These are phyloP conservation scores for Neophaeococcomyces mojaviensis DNA, from an alignment of 2,329 filamentous ascomycete species.

Conservation along the genomic window DNA sequence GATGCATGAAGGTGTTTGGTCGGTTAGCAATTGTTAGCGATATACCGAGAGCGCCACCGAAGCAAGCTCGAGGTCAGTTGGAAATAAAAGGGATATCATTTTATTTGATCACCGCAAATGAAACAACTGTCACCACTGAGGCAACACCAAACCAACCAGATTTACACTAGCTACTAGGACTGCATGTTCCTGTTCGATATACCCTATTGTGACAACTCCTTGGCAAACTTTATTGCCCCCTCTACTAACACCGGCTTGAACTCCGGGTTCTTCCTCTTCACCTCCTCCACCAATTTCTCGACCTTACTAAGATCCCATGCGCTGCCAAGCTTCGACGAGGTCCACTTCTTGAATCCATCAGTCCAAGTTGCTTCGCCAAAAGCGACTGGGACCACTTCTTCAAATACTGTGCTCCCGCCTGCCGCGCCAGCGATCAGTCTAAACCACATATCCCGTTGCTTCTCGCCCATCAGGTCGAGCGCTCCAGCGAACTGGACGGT, in stretches of 20 bases:
- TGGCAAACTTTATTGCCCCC: slow-evolving; percentile 1
- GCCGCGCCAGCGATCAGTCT: slow-evolving; percentile 22
- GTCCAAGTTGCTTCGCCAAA: slow-evolving; percentile 14
- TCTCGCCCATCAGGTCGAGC: slow-evolving; percentile 15
- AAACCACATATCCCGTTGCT: slow-evolving; percentile 21
- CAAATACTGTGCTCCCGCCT: slow-evolving; percentile 21
- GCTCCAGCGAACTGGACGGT: slow-evolving; percentile 21
- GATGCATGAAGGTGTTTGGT: too few species aligned
- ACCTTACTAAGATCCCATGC: too few species aligned
- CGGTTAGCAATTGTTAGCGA: too few species aligned
- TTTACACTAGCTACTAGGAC: too few species aligned
- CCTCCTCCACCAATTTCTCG: background rate
- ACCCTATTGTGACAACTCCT: background rate
- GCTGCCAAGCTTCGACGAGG: too few species aligned
- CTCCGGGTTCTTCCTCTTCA: background rate
- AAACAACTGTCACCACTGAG: too few species aligned
- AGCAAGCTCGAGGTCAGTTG: too few species aligned
- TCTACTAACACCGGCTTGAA: slow-evolving; percentile 5
- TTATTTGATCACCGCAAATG: too few species aligned
- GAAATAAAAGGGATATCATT: too few species aligned
- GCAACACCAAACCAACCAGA: too few species aligned
- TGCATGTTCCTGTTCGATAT: too few species aligned
- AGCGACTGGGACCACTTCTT: slow-evolving; percentile 19
- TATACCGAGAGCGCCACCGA: too few species aligned
- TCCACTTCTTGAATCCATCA: slow-evolving; percentile 20